Evolutionary conservation across 805 yeast genomes (phyloP), one percentile per base, ranked within the genome.

Genomic region (Yarrowia bubula): DNA sequence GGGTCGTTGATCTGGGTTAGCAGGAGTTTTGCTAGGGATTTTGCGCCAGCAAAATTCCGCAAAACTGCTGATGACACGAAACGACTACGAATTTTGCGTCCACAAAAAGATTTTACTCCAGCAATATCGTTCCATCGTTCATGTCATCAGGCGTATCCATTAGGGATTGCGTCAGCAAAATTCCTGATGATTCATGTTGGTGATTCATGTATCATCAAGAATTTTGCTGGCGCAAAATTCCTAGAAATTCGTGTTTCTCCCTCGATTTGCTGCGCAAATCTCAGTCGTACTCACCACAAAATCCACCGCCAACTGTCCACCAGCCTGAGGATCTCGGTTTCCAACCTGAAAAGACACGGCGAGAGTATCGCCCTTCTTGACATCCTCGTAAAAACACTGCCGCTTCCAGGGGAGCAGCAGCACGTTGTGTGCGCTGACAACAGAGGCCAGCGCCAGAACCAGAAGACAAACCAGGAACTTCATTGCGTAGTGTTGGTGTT

Each of bases 321-420:
- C 70, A 42, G 73, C 69, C 50, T 65, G 47, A 39, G 76, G 72
- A 71, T 90, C 88, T 77, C 98, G 85, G 73, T 92, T 91, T 69
- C 98, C 98, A 62, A 90, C 96, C 78, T 93, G 99, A 84, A 88
- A 93, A 57, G 91, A 83, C 68, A 93, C 87, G 17, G 96, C 88
- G 70, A 93, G 80, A 75, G 89, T 91, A 77, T 93, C 99, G 70
- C 90, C 89, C 71, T 82, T 82, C 74, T 87, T 89, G 79, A 95
- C 81, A 66, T 82, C 82, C 74, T 95, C 98, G 72, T 82, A 91
- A 77, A 91, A 93, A 78, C 99, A 93, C 72, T 88, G 88, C 74
- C 87, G 88, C 32, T 96, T 95, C 71, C 87, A 81, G 15, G 97
- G 86, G 13, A 95, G 91, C 65, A 92, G 78, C 68, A 90, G 80